Conservation (phyloP, 371 early-diverging fungal species). For the Mucor irregularis region DNA sequence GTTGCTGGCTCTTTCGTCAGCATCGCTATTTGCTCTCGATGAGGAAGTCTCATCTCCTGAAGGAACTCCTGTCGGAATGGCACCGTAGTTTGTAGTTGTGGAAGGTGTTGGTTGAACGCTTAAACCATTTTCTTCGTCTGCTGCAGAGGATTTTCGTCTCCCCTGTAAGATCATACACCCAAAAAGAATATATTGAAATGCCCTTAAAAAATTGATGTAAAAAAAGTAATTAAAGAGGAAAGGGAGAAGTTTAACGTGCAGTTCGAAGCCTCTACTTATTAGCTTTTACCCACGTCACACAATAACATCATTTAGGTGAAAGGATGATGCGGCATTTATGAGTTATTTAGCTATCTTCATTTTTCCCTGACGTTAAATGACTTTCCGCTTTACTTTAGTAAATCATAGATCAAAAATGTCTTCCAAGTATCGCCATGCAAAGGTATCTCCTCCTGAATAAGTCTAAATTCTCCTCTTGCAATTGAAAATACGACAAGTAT, state of each 20-base stretch:
- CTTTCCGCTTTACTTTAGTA: too few relatives aligned
- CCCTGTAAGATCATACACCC: not conserved
- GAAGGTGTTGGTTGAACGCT: slow-evolving; percentile 1
- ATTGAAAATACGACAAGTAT: too few relatives aligned
- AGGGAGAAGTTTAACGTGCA: not conserved
- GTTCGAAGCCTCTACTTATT: too few relatives aligned
- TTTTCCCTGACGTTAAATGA: not conserved
- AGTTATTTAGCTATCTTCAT: not conserved
- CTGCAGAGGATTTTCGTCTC: not conserved
- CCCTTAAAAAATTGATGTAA: not conserved
- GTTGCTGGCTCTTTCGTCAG: slow-evolving; percentile 3
- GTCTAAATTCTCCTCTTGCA: too few relatives aligned
- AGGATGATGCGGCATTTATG: not conserved
- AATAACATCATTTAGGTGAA: not conserved
- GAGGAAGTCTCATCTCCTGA: slow-evolving; percentile 11
- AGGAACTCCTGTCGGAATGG: not conserved
- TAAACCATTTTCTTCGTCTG: slow-evolving; percentile 20
- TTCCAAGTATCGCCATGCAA: too few relatives aligned
- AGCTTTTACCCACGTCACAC: not conserved
- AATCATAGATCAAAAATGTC: too few relatives aligned
- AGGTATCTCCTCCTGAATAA: too few relatives aligned
- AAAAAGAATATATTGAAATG: too few relatives aligned
- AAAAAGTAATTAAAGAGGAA: not conserved
- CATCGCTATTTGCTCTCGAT: slow-evolving; percentile 1
- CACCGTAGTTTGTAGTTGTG: not conserved